Evolutionary conservation across 306 rosid species (phyloP), one percentile per base, ranked within the genome.

Genomic region (Leucaena leucocephala): DNA sequence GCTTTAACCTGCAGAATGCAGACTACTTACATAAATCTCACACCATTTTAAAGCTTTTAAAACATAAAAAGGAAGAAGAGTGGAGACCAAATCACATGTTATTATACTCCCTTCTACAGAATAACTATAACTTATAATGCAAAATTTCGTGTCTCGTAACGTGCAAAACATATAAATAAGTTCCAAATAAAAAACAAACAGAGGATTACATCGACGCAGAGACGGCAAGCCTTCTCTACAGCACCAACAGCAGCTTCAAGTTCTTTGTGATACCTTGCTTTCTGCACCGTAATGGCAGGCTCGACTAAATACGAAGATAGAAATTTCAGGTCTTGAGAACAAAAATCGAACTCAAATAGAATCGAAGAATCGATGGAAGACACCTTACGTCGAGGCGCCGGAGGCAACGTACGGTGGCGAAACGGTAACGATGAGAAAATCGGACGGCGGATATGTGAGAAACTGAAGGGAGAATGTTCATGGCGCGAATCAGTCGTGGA

Each of bases 231-330:
- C 59, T 84, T 90, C 36, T 92, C 88, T 15, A 95, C 96, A 0
- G 74, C 96, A 21, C 80, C 90, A 71, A 90, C 82, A 9, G 93
- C 98, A 19, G 94, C 97, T 75, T 92, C 74, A 72, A 95, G 96
- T 80, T 95, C 94, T 80, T 71, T 80, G 72, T 61, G 69, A 54
- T 91, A 85, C 88, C 82, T 91, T 8, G 91, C 91, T 16, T 84
- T 79, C 39, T 86, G 82, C 71, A 46, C 46, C 12, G 86, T 75
- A 68, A 68, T 19, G 38, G 54, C 36, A 68, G 38, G 72, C 52
- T 68, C 52, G 52, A 68, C n/a, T 38, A 42, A 12, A 46, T 42
- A 58, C 8, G 52, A 58, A 2, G n/a, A 68, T 10, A 12, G 36
- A 11, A 68, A 58, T 34, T 73, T 68, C 35, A 59, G 78, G 10